Evolutionary conservation across 2,329 filamentous ascomycete genomes (phyloP), one percentile per base, ranked within the genome.

Genomic region (Pseudogymnoascus sp.): DNA sequence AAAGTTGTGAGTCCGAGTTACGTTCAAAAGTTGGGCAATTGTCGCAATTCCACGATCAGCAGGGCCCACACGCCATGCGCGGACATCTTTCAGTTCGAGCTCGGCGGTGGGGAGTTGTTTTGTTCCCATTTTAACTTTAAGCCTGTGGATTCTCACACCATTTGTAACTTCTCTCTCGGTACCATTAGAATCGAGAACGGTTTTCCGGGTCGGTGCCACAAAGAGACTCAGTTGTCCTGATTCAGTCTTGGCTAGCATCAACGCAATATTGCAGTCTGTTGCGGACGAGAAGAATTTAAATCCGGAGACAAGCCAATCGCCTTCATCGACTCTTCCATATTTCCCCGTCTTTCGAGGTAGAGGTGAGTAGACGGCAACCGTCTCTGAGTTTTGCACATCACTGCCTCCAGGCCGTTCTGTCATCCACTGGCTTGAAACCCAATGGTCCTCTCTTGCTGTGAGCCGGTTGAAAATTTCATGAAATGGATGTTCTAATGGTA

Each of bases 371-470:
- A 67, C 64, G 1, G 78, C 77, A 17, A 76, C 67, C 0, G 80
- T 83, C 67, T 83, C 80, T 0, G 78, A 81, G 29, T 77, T 76
- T 24, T 76, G 76, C 1, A 82, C 79, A 66, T 83, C 80, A 61
- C 78, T 80, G 0, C 80, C 81, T 3, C 80, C 80, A 0, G 75
- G 72, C 7, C 81, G 72, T 62, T 83, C 80, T 0, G 80, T 83
- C 80, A 83, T 83, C 80, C 81, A 83, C 66, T 83, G 81, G 0
- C 79, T 79, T 17, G 76, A 80, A 2, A 78, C 82, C 80, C 80
- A 83, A 5, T 74, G 74, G 7, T 68, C 61, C 4, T 79, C 72
- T 4, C 76, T 70, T 35, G 71, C 72, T 2, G 72, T 75, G 8
- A 81, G 67, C 21, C 72, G 70, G 9, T 68, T 63, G 64, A 73